Percentiles rank a stretch among this genome's conserved stretches.
phyloP scores from a whole-genome alignment of 2,329 filamentous ascomycete species.

The Neofusicoccum sp. region DNA sequence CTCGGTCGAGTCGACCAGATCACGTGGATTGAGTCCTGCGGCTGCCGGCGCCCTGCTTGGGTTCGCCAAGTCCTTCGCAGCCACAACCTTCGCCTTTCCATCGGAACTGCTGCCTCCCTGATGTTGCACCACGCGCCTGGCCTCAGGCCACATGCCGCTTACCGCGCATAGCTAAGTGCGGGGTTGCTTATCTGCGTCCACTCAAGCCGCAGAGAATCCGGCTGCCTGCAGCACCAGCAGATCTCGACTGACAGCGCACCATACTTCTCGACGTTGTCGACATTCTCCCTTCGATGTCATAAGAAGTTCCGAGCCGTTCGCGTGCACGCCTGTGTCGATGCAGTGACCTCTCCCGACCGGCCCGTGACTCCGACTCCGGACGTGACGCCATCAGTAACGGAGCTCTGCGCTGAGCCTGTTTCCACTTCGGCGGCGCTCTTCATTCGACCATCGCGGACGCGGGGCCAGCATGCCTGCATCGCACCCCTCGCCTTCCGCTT shows the following conservation, averaged over 20 bases:
- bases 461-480: neutral
- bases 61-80: neutral
- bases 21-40: neutral
- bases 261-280: neutral
- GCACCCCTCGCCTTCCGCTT: neutral
- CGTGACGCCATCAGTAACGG: neutral
- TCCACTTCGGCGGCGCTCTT: neutral
- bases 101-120: neutral
- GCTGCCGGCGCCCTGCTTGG: neutral
- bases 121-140: neutral
- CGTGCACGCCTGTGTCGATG: neutral
- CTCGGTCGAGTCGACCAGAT: neutral
- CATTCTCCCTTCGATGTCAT: neutral
- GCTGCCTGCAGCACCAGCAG: neutral
- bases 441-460: neutral
- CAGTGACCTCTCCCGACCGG: neutral
- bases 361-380: neutral
- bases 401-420: neutral
- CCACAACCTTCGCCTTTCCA: neutral
- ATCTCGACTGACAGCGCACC: neutral
- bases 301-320: neutral
- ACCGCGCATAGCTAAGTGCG: neutral
- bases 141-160: neutral
- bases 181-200: conserved; percentile 16
- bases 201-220: conserved; percentile 3